Evolutionary conservation across 805 yeast genomes (phyloP), one percentile per base, ranked within the genome.

Genomic region (Lipomyces sp.): DNA sequence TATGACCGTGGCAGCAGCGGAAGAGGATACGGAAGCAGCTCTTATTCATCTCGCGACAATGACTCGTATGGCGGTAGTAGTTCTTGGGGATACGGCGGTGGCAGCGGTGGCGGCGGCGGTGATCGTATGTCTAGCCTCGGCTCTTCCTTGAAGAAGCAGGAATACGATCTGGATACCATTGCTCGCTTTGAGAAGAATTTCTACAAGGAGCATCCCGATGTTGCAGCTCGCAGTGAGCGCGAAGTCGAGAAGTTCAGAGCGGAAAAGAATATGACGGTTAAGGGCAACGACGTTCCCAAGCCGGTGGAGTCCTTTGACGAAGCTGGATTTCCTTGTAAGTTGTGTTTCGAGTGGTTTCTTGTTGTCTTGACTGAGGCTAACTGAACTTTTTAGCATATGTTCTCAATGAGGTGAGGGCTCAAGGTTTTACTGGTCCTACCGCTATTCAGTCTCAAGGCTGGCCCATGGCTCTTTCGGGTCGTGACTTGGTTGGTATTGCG

Each of bases 391-490:
- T 1, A 32, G 86, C 82, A 63, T 90, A 91, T 69, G 97, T 91
- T 39, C 77, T 93, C 67, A 75, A 72, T 53, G 96, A 91, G 77
- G 90, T 93, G 63, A 80, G 85, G 72, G 82, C 82, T 53, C 89
- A 86, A 73, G 98, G 98, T 55, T 93, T 93, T 75, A 93, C 83
- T 49, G 80, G 75, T 60, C 98, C 98, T 64, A 93, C 98, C 50
- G 89, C 88, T 61, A 93, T 93, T 67, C 98, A 93, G 76, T 88
- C 96, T 73, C 98, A 93, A 77, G 98, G 98, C 76, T 93, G 98
- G 98, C 98, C 98, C 59, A 93, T 93, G 98, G 98, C 98, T 66
- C 77, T 90, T 53, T 82, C 91, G 64, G 98, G 98, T 77, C 87
- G 98, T 75, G 98, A 93, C 70, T 85, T 93, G 91, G 86, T 93